Conservation (phyloP, 2,329 filamentous ascomycete species). For the Alternaria novae-zelandiae region DNA sequence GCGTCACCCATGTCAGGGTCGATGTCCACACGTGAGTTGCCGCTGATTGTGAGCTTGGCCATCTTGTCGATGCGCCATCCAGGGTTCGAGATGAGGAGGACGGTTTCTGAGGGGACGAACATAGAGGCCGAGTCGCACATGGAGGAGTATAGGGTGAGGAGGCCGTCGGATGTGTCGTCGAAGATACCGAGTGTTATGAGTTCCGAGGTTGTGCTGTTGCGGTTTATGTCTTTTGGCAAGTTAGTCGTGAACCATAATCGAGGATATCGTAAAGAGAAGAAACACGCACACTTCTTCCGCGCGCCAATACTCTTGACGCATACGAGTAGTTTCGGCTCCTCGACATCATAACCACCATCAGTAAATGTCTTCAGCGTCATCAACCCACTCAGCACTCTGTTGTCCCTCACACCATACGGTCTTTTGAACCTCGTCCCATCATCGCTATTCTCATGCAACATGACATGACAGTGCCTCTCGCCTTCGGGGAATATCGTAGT, state of each 20-base stretch:
- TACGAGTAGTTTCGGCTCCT: conserved; percentile 60
- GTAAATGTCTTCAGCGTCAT: conserved; percentile 65
- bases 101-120: conserved; percentile 58
- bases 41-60: conserved; percentile 45
- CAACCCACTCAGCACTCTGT: conserved; percentile 52
- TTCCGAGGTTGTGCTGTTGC: conserved; percentile 53
- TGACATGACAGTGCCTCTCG: conserved; percentile 60
- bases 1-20: conserved; percentile 62
- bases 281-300: conserved; percentile 54
- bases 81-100: conserved; percentile 59
- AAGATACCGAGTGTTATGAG: conserved; percentile 61
- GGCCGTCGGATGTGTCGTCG: conserved; percentile 63
- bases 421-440: conserved; percentile 52
- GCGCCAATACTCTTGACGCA: conserved; percentile 65
- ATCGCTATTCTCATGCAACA: conserved; percentile 59
- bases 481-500: conserved; percentile 66
- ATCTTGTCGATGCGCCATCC: conserved; percentile 48
- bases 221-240: conserved; percentile 51
- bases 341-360: conserved; percentile 61
- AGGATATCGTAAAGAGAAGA: neutral
- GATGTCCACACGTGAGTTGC: conserved; percentile 60
- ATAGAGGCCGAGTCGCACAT: conserved; percentile 52
- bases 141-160: conserved; percentile 63
- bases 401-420: conserved; percentile 53
- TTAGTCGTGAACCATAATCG: neutral